Base-by-base conservation (phyloP, 768 basidiomycete genomes). In the Mrakia blollopis region DNA sequence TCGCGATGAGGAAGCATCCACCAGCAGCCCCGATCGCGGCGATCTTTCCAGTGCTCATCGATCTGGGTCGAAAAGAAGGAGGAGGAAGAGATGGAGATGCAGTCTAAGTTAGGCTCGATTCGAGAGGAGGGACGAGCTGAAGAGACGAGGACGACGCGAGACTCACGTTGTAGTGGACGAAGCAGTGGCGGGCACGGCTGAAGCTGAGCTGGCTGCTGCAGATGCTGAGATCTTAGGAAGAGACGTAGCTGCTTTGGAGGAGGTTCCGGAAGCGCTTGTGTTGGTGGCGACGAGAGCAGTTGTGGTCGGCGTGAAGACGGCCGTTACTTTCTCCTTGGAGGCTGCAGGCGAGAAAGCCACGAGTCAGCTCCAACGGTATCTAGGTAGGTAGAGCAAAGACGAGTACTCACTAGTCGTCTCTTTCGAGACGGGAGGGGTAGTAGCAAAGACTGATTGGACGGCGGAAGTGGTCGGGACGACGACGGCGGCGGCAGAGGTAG, bases 41-140 rank as follows among this genome's bases (percentile, higher is more conserved):
- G 35, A 72, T 72, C 32, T 50, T 54, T n/a, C 71, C 71, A 21
- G 71, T 72, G 52, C 30, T 18, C 35, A 72, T 50, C 32, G n/a
- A n/a, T n/a, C 71, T 72, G 71, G 44, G 14, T 9, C 3, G 6
- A 35, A 10, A 47, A 28, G 25, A 16, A 60, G 25, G 50, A 16
- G 21, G 52, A 35, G 11, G 47, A 47, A 52, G 18, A 32, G 11
- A 57, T 4, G 71, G 41, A 8, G 2, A 23, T 1, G 37, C 68
- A 18, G 21, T 23, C 30, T 2, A 37, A 37, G 61, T n/a, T n/a
- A 35, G 28, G 61, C 32, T 35, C n/a, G 61, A 16, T 62, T 62
- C 30, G 63, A 65, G 21, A 25, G 65, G 39, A 37, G 39, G 35
- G 39, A 39, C 25, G 65, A 68, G 23, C 65, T 21, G 25, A 39